These are phyloP conservation scores for Trametes cubensis DNA, from an alignment of 768 basidiomycete species.

Conservation along the genomic window DNA sequence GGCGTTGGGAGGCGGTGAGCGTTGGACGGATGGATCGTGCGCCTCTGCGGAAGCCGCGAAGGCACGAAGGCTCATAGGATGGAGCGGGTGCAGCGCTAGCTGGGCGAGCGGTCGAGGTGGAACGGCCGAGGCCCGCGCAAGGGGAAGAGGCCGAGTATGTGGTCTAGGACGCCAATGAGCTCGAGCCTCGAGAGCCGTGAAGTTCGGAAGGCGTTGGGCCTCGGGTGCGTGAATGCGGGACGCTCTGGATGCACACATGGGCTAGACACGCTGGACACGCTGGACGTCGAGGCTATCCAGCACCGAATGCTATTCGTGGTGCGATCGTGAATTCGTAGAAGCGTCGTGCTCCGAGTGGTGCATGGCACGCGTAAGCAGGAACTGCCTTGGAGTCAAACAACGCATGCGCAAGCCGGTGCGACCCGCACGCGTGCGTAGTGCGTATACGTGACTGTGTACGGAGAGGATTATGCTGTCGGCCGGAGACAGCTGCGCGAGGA, in stretches of 20 bases:
- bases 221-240: not conserved
- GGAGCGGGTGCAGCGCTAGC: no score
- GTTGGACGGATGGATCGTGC: not conserved
- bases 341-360: constrained; percentile 1
- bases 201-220: not conserved
- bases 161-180: not conserved
- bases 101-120: no score
- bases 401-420: constrained; percentile 4
- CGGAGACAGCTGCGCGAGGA: not conserved
- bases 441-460: not conserved
- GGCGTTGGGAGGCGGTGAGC: constrained; percentile 8
- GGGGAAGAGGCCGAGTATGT: not conserved
- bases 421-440: not conserved
- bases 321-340: no score
- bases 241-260: not conserved
- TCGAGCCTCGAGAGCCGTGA: not conserved
- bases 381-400: constrained; percentile 6
- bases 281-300: no score
- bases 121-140: not conserved
- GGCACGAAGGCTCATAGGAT: no score
- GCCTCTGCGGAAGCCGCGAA: not conserved
- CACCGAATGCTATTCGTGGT: constrained; percentile 1
- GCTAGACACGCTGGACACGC: constrained; percentile 1
- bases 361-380: not conserved
- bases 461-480: not conserved